Conservation (phyloP, 1,139 yeast genomes). For the Blastobotrys petasosporus region DNA sequence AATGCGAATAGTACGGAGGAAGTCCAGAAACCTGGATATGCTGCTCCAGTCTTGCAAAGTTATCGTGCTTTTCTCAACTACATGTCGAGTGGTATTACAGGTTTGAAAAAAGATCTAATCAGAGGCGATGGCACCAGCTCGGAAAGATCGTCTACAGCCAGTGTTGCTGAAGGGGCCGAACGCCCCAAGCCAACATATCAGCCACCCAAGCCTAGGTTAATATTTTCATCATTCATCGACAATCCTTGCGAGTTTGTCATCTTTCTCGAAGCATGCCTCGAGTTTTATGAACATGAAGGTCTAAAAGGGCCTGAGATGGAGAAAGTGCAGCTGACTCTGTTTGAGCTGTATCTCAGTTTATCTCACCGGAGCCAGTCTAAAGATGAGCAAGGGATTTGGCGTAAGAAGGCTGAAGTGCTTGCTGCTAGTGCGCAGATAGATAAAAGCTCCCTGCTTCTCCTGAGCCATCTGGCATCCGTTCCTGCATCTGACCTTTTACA, state of each 20-base stretch:
- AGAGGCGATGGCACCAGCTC: neutral
- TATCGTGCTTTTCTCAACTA: constrained; percentile 67
- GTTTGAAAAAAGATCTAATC: neutral
- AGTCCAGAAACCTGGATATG: constrained; percentile 12
- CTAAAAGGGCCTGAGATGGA: constrained; percentile 41
- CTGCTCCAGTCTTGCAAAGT: constrained; percentile 52
- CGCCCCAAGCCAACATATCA: constrained; percentile 62
- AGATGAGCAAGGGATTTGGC: constrained; percentile 48
- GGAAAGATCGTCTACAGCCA: constrained; percentile 4
- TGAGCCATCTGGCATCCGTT: constrained; percentile 49
- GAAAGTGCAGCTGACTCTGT: constrained; percentile 43
- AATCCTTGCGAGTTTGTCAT: constrained; percentile 86
- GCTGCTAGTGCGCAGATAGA: constrained; percentile 44
- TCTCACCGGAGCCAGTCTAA: constrained; percentile 42
- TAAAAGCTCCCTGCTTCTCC: constrained; percentile 52
- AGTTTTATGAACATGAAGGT: constrained; percentile 72
- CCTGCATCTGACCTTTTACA: constrained; percentile 24
- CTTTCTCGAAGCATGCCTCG: constrained; percentile 88
- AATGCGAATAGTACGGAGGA: neutral
- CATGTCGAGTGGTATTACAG: constrained; percentile 37
- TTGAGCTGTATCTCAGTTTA: constrained; percentile 70
- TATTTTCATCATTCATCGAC: constrained; percentile 78
- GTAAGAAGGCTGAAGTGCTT: constrained; percentile 53
- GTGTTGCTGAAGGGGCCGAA: constrained; percentile 6
- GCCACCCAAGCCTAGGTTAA: constrained; percentile 86